phyloP scores from a whole-genome alignment of 2,329 filamentous ascomycete species.

The Verticillium alfalfae region DNA sequence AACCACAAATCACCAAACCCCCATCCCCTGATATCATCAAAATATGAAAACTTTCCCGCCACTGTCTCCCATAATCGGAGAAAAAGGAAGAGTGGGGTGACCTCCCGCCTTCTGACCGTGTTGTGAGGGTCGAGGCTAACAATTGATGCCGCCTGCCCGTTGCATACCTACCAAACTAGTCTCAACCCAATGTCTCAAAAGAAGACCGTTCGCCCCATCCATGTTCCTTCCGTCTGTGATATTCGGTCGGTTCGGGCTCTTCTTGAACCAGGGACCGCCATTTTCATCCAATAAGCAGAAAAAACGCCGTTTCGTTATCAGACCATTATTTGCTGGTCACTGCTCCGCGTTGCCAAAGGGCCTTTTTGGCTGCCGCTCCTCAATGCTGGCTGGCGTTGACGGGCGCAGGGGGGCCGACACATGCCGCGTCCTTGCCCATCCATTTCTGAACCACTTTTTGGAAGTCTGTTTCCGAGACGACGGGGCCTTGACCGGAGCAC shows the following conservation, averaged over 20 bases:
- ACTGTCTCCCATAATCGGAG: background rate
- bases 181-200: background rate
- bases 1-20: background rate
- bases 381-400: background rate
- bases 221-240: background rate
- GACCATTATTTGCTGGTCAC: background rate
- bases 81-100: background rate
- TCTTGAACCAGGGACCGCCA: background rate
- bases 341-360: background rate
- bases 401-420: background rate
- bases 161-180: background rate
- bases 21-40: background rate
- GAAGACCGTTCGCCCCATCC: background rate
- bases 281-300: background rate
- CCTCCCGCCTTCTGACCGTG: background rate
- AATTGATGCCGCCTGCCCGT: background rate
- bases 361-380: background rate
- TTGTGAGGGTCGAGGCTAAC: background rate
- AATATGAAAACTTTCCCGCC: background rate
- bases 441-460: slow-evolving; percentile 69
- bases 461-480: slow-evolving; percentile 85
- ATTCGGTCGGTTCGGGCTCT: background rate
- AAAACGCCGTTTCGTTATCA: background rate
- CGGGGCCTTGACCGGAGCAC: slow-evolving; percentile 84
- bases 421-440: slow-evolving; percentile 37